phyloP scores from a whole-genome alignment of 1,284 basidiomycete species.

The Ceratobasidium sp. region DNA sequence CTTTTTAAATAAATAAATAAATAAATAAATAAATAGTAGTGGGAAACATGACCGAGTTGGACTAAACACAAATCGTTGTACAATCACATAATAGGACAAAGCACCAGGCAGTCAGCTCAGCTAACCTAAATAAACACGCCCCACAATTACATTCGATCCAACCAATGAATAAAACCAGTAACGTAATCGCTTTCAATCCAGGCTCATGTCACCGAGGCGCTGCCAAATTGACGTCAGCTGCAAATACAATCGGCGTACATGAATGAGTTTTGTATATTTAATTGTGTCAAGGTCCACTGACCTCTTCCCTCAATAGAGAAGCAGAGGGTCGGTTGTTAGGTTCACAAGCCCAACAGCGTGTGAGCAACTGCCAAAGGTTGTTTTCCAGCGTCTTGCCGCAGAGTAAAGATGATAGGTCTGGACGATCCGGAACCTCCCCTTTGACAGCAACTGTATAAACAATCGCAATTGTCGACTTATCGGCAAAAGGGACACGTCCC shows the following conservation, averaged over 20 bases:
- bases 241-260: not conserved
- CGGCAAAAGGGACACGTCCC: slow-evolving; percentile 1
- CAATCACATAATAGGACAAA: too few species aligned
- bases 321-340: slow-evolving; percentile 21
- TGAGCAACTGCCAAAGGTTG: slow-evolving; percentile 20
- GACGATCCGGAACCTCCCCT: not conserved
- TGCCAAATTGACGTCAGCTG: not conserved
- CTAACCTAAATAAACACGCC: too few species aligned
- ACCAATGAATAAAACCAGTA: too few species aligned
- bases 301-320: slow-evolving; percentile 3
- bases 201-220: not conserved
- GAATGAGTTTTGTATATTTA: not conserved
- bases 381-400: not conserved
- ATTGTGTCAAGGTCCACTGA: not conserved
- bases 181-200: not conserved
- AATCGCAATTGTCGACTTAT: not conserved
- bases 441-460: not conserved
- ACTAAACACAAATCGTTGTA: too few species aligned
- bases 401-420: not conserved
- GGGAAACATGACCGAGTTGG: too few species aligned
- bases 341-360: slow-evolving; percentile 11
- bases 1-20: too few species aligned
- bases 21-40: too few species aligned
- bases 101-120: too few species aligned
- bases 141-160: too few species aligned